Base-by-base conservation (phyloP, 1,139 yeast species). In the Taphrina deformans region DNA sequence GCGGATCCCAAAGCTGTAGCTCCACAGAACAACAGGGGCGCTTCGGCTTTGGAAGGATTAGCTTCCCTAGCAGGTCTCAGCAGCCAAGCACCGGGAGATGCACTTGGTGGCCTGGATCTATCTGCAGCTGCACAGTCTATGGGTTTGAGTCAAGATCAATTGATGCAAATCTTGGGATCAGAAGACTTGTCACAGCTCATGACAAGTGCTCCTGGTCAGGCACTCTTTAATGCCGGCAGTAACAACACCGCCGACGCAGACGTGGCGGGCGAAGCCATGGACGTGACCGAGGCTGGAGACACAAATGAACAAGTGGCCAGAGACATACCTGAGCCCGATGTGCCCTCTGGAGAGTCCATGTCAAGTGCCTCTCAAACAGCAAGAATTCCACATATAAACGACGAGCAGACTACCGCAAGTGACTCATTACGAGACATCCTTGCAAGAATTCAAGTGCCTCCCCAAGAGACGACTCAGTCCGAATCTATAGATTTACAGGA, bases 1-100 rank as follows among this genome's bases (percentile, higher is more conserved):
- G 68, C 65, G 14, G 68, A 52, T 29, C 68, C 66, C n/a, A 40
- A 29, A 29, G 46, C 55, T 7, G 31, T 18, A 16, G 53, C 62
- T 10, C 61, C 56, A 12, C 40, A 31, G 18, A 38, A 26, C 35
- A 75, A 23, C 76, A 73, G 29, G 21, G 40, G 24, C 18, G 55
- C 55, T 16, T 23, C 33, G n/a, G 35, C 52, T 14, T 12, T 29
- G 12, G 35, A 48, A 27, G 52, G 52, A 16, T 12, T 53, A 16
- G 40, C 35, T 14, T 29, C 40, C 21, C n/a, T 29, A 9, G 40
- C 44, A 21, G 55, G 55, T 5, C 35, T 35, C 18, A 21, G 41
- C 14, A 38, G 35, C 45, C 45, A 31, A 26, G 52, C 41, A 26
- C 21, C 18, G 6, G 51, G 31, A 2, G 41, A 29, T 14, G 41